Base-by-base conservation (phyloP, 495 filamentous ascomycete species). In the Schizothecium vesticola region DNA sequence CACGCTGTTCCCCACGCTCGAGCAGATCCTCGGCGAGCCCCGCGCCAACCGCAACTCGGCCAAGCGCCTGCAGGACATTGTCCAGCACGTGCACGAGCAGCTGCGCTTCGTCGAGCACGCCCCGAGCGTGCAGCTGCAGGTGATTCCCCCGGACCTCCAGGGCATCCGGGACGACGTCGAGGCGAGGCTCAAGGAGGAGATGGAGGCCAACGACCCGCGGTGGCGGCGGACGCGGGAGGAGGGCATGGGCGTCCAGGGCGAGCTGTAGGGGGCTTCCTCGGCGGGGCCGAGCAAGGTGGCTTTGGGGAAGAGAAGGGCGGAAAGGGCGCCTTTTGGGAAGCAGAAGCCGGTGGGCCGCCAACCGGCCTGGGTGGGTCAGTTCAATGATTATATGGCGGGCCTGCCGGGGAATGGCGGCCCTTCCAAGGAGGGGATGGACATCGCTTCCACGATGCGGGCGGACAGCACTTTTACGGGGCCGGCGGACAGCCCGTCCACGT, bases 81-180 rank as follows among this genome's bases (percentile, higher is more conserved):
- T 92, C 3, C 78, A 86, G 72, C 87, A 90, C 57, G 90, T 97
- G 58, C 84, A 86, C 63, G 93, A 97, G 76, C 92, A 97, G 79
- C 75, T 99, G 66, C 84, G 92, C 55, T 98, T 97, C 78, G 86
- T 98, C 61, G 82, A 90, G 72, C 84, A 87, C 24, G 91, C 92
- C 3, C 96, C 95, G 3, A 95, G 92, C 75, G 93, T 97, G 58
- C 91, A 96, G 77, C 89, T 91, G 81, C 85, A 87, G 72, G 83
- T 88, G 66, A 91, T 97, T 64, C 92, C 92, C 68, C 89, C 91
- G 8, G 91, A 95, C 75, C 79, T 96, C 36, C 82, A 87, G 66
- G 87, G 84, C 3, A 78, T 94, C 23, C 83, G 93, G 31, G 91
- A 93, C 71, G 89, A 94, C 55, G 87, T 93, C 1, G 93, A 97